phyloP scores from a whole-genome alignment of 495 filamentous ascomycete species.

The Lasiosphaeria ovina region DNA sequence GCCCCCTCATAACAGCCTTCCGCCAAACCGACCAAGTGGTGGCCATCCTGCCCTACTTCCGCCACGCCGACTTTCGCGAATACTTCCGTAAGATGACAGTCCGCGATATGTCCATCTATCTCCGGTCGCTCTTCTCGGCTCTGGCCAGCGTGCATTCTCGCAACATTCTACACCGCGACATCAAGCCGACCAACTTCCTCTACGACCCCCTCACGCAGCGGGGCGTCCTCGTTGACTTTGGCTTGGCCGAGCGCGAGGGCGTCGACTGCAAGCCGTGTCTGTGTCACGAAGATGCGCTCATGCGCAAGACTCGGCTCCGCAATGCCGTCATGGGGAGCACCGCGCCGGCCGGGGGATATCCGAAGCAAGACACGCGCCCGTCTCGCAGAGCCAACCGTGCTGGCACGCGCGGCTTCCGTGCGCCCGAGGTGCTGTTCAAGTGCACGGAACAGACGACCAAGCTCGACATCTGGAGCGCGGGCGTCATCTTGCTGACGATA shows the following conservation, averaged over 20 bases:
- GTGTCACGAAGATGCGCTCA: slow-evolving; percentile 55
- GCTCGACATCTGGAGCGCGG: slow-evolving; percentile 96
- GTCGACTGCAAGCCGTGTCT: slow-evolving; percentile 69
- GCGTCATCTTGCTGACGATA: slow-evolving; percentile 89
- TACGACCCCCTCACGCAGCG: slow-evolving; percentile 79
- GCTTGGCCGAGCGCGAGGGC: slow-evolving; percentile 81
- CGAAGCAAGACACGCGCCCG: slow-evolving; percentile 81
- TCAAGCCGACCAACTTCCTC: slow-evolving; percentile 99
- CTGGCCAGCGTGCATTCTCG: slow-evolving; percentile 77
- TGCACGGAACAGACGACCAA: slow-evolving; percentile 95
- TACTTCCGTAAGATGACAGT: slow-evolving; percentile 89
- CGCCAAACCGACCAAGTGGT: slow-evolving; percentile 91
- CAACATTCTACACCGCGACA: slow-evolving; percentile 89
- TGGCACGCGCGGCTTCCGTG: slow-evolving; percentile 93
- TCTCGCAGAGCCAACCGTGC: slow-evolving; percentile 90
- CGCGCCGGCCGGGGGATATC: slow-evolving; percentile 64
- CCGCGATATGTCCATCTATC: slow-evolving; percentile 81
- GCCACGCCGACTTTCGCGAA: slow-evolving; percentile 91
- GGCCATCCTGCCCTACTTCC: slow-evolving; percentile 91
- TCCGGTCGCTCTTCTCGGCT: slow-evolving; percentile 83
- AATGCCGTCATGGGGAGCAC: slow-evolving; percentile 40
- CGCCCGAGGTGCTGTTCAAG: slow-evolving; percentile 95
- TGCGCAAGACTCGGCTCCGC: slow-evolving; percentile 39
- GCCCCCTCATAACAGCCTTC: slow-evolving; percentile 94
- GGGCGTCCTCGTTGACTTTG: slow-evolving; percentile 95